Conservation (phyloP, 1,139 yeast species). For the Magnusiomyces paraingens region DNA sequence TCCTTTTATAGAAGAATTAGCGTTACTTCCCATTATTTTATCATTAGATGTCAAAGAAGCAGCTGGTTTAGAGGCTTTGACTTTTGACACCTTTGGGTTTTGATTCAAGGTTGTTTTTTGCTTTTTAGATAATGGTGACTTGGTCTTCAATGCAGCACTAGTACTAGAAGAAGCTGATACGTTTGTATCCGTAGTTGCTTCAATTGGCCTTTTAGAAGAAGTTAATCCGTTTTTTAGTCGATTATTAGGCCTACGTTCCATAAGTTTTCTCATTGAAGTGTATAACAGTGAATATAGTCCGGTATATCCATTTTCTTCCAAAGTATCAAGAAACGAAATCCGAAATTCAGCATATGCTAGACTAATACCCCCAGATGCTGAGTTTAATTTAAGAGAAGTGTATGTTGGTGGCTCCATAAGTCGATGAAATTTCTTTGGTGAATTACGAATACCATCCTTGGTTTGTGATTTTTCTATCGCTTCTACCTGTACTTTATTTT, state of each 20-base stretch:
- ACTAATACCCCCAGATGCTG: conserved; percentile 16
- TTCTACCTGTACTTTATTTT: conserved; percentile 36
- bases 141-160: too few relatives aligned
- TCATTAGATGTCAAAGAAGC: too few relatives aligned
- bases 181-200: too few relatives aligned
- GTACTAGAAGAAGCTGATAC: too few relatives aligned
- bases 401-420: conserved; percentile 41
- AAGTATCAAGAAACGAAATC: conserved; percentile 15
- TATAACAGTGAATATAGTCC: conserved; percentile 18
- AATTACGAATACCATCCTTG: too few relatives aligned
- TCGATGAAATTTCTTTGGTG: conserved; percentile 22
- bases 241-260: conserved; percentile 4
- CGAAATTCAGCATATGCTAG: conserved; percentile 20
- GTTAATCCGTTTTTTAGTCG: background rate
- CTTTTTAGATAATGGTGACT: too few relatives aligned
- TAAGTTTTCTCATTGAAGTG: conserved; percentile 18
- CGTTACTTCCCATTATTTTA: background rate
- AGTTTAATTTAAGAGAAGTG: conserved; percentile 11
- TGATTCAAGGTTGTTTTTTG: too few relatives aligned
- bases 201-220: background rate
- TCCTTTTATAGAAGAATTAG: too few relatives aligned
- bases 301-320: conserved; percentile 17
- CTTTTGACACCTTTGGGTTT: too few relatives aligned
- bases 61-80: too few relatives aligned
- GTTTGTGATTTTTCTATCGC: background rate